A percentile compares a stretch with the other conserved stretches of the same genome.
phyloP scores from a whole-genome alignment of 257 asterid species.

The Orobanche coerulescens region DNA sequence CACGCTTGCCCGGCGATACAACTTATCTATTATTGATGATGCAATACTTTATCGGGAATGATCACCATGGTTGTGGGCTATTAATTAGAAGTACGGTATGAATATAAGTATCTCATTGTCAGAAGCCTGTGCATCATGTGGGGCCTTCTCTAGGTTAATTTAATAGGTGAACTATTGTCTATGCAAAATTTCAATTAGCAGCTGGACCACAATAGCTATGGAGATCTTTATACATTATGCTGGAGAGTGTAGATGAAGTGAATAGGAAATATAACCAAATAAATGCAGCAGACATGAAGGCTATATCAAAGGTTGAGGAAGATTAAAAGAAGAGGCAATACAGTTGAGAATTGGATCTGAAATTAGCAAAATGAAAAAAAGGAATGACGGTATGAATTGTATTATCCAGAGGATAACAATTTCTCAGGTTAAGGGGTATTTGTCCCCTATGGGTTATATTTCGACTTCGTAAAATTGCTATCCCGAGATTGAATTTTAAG shows the following conservation, averaged over 20 bases:
- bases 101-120: too few species aligned
- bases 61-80: too few species aligned
- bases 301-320: neutral
- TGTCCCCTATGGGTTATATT: neutral
- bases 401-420: neutral
- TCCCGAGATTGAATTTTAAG: neutral
- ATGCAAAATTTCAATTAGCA: neutral
- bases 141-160: neutral
- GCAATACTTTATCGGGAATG: too few species aligned
- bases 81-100: too few species aligned
- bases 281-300: neutral
- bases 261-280: neutral
- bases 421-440: neutral
- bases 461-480: neutral
- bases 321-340: neutral
- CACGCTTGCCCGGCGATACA: too few species aligned
- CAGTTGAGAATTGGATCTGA: neutral
- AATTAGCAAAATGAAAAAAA: neutral
- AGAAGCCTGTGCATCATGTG: too few species aligned
- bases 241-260: neutral
- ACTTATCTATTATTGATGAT: too few species aligned
- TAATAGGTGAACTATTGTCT: neutral
- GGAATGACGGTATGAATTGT: neutral
- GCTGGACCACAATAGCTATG: neutral
- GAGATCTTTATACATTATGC: neutral